Evolutionary conservation across 345 rosid species (phyloP), one percentile per base, ranked within the genome.

Genomic region (Moringa oleifera): DNA sequence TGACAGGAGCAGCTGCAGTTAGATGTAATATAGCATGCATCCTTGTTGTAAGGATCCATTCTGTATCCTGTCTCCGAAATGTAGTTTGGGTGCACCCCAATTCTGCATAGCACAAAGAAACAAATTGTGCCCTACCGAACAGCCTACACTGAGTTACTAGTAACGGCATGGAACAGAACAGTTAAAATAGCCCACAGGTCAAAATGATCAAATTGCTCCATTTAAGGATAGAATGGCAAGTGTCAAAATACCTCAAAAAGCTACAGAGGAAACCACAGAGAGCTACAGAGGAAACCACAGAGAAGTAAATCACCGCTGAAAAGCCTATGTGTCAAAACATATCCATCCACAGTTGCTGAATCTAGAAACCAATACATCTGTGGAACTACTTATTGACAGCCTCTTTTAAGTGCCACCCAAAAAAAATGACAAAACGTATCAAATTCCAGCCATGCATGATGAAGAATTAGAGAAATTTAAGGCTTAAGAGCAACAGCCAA

Each of bases 401-500:
- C 62, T 62, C 61, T 66, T 64, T 55, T 58, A 63, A 59, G 74
- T 61, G 70, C 59, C 71, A 53, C 62, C 55, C 55, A 66, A 58
- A 33, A 33, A 54, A 71, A 51, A 6, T 54, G 36, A 41, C 9
- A 41, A 49, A 69, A 47, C 3, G 22, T 57, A 58, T 55, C 56
- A 16, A 57, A 58, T 54, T 59, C 61, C 37, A 53, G 41, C 62
- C 68, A 52, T 56, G 73, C 64, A 68, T 59, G 41, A 58, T 24
- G 7, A 28, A 41, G 17, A 45, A 51, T 28, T 49, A 64, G 62
- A 19, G 3, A 19, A 21, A 9, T 33, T 81, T 73, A 88, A 46
- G 97, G 97, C 60, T 83, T 87, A 63, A 86, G 89, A 55, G 85
- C 96, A 73, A 94, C 66, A 21, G 91, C 80, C 66, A 90, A 63